These are phyloP conservation scores for Macrolepiota dolichaula DNA, from an alignment of 768 basidiomycete genomes.

Conservation along the genomic window DNA sequence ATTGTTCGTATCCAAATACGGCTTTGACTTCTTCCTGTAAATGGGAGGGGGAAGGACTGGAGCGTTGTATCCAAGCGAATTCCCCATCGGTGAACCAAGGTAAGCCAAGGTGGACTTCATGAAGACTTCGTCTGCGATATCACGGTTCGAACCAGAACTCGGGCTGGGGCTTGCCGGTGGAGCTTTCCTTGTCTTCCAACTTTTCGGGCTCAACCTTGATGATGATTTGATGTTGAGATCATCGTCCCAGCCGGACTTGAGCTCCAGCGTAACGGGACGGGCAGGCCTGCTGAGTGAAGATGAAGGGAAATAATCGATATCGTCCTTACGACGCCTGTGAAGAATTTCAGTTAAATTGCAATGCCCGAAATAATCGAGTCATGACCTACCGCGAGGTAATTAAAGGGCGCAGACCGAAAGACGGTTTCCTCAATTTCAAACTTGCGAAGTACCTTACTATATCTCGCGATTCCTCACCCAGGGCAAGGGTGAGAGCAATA, in stretches of 20 bases:
- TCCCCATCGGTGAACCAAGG: constrained; percentile 41
- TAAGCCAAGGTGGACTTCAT: constrained; percentile 41
- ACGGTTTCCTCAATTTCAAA: not conserved
- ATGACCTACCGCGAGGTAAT: constrained; percentile 1
- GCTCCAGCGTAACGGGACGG: constrained; percentile 27
- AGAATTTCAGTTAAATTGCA: not conserved
- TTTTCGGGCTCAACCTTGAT: constrained; percentile 18
- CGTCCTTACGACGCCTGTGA: not conserved
- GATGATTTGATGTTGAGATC: constrained; percentile 34
- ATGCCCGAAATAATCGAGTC: no score
- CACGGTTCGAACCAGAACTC: constrained; percentile 22
- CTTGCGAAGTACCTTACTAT: constrained; percentile 29
- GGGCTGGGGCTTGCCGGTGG: constrained; percentile 19
- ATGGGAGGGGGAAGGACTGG: constrained; percentile 23
- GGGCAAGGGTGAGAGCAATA: constrained; percentile 28
- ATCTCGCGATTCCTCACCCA: constrained; percentile 39
- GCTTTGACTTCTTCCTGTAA: not conserved
- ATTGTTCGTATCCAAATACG: not conserved
- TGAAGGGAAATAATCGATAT: constrained; percentile 12
- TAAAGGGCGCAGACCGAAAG: not conserved
- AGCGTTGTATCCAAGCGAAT: constrained; percentile 34
- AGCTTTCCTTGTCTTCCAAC: constrained; percentile 11
- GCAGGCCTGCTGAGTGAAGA: constrained; percentile 19
- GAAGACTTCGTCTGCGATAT: constrained; percentile 35
- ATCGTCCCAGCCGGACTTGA: constrained; percentile 52